A percentile compares a stretch with the other conserved stretches of the same genome.
phyloP scores from a whole-genome alignment of 2,329 filamentous ascomycete species.

The Beauveria varroae region DNA sequence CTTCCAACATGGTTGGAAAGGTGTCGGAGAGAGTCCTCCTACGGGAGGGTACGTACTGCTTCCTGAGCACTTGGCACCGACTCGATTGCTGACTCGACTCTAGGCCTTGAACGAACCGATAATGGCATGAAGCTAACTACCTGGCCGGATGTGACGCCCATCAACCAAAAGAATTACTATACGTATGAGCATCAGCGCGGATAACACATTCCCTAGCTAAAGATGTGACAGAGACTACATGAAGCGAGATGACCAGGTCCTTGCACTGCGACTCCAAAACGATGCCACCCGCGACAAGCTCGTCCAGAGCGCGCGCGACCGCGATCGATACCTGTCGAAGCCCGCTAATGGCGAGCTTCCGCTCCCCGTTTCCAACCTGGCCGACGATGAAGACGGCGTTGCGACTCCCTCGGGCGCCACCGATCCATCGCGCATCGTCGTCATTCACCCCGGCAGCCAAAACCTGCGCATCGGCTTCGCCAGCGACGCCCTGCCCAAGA shows the following conservation, averaged over 20 bases:
- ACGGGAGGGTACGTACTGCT: constrained; percentile 44
- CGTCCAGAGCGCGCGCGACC: constrained; percentile 78
- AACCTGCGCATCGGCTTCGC: constrained; percentile 90
- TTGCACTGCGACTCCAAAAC: constrained; percentile 79
- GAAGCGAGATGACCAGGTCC: constrained; percentile 93
- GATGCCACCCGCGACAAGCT: constrained; percentile 80
- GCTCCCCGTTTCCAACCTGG: constrained; percentile 51
- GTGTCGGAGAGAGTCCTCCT: constrained; percentile 58
- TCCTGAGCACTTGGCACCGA: background rate
- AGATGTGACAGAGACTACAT: constrained; percentile 69
- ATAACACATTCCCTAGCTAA: constrained; percentile 8
- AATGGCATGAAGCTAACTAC: constrained; percentile 95
- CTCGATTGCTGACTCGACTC: background rate
- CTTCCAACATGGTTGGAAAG: constrained; percentile 50
- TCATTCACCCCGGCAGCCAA: constrained; percentile 92
- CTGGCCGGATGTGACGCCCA: constrained; percentile 87
- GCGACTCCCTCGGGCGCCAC: constrained; percentile 51
- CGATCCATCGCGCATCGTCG: constrained; percentile 82
- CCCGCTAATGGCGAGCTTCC: constrained; percentile 60
- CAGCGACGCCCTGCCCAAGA: constrained; percentile 92
- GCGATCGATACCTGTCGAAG: constrained; percentile 76
- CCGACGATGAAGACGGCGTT: constrained; percentile 48
- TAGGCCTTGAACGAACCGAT: constrained; percentile 91
- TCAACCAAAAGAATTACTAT: constrained; percentile 99
- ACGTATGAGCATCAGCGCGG: constrained; percentile 53